Conservation (phyloP, 331 rosid species). For the Stylosanthes scabra region DNA sequence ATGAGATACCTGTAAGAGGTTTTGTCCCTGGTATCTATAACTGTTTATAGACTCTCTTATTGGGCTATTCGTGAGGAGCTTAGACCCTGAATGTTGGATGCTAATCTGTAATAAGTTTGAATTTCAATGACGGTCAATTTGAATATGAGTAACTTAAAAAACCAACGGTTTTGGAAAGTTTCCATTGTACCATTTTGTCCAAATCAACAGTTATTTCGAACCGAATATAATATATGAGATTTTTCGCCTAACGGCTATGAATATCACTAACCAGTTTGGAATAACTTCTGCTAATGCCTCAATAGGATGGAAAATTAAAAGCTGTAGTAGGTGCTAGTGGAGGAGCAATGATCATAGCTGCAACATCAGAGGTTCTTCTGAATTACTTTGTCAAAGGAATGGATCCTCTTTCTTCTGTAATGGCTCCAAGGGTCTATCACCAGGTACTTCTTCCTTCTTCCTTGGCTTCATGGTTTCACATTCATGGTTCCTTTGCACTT, state of each 20-base stretch:
- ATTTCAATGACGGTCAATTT: too few species aligned
- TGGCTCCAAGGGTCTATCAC: constrained; percentile 82
- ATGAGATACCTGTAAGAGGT: too few species aligned
- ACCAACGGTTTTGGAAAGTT: too few species aligned
- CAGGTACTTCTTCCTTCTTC: constrained; percentile 48
- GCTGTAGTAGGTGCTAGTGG: constrained; percentile 91
- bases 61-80: too few species aligned
- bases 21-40: too few species aligned
- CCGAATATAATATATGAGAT: not conserved
- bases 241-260: not conserved
- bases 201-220: too few species aligned
- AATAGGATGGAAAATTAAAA: constrained; percentile 64
- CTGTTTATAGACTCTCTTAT: too few species aligned
- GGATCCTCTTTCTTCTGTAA: constrained; percentile 75
- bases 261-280: not conserved
- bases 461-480: too few species aligned
- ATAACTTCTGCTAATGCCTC: constrained; percentile 10
- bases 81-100: too few species aligned
- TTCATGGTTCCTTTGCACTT: not conserved
- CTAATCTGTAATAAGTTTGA: too few species aligned
- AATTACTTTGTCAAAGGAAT: constrained; percentile 79
- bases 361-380: constrained; percentile 69
- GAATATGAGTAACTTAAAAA: too few species aligned
- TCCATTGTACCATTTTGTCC: too few species aligned
- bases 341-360: constrained; percentile 71